A percentile compares a stretch with the other conserved stretches of the same genome.
phyloP scores from a whole-genome alignment of 371 early-diverging fungal genomes.

The Rhizopus delemar region DNA sequence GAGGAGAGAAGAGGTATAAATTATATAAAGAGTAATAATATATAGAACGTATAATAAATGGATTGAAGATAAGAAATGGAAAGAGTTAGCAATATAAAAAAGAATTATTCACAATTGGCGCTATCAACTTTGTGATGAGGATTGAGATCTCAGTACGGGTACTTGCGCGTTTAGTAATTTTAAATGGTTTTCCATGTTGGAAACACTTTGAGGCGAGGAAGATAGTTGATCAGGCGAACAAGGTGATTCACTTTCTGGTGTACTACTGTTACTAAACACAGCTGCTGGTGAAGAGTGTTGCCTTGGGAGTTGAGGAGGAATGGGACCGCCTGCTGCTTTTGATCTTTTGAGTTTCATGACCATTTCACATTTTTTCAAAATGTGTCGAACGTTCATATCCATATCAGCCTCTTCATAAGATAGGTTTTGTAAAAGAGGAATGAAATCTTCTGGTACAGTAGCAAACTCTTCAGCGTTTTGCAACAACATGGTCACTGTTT shows the following conservation, averaged over 20 bases:
- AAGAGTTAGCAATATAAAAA: not conserved
- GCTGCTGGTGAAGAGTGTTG: constrained; percentile 45
- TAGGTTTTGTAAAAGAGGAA: constrained; percentile 58
- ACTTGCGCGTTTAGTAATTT: constrained; percentile 1
- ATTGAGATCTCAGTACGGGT: constrained; percentile 23
- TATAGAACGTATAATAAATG: not conserved
- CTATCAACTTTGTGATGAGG: constrained; percentile 8
- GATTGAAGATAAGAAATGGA: not conserved
- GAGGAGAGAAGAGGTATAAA: not conserved
- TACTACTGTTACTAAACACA: constrained; percentile 7
- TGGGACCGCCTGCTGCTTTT: constrained; percentile 24
- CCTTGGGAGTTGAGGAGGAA: constrained; percentile 31
- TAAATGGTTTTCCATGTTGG: not conserved
- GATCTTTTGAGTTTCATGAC: constrained; percentile 54
- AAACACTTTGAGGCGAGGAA: constrained; percentile 20
- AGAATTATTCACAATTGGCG: not conserved
- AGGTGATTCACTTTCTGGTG: not conserved
- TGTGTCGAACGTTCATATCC: constrained; percentile 62
- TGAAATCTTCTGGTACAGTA: constrained; percentile 71
- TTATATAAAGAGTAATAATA: not conserved
- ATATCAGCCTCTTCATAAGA: constrained; percentile 57
- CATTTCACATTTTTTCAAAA: constrained; percentile 66
- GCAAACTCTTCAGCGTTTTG: constrained; percentile 77
- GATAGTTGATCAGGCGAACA: constrained; percentile 13
- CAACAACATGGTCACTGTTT: constrained; percentile 72